Conservation (phyloP, 345 rosid species). For the Barbarea vulgaris region DNA sequence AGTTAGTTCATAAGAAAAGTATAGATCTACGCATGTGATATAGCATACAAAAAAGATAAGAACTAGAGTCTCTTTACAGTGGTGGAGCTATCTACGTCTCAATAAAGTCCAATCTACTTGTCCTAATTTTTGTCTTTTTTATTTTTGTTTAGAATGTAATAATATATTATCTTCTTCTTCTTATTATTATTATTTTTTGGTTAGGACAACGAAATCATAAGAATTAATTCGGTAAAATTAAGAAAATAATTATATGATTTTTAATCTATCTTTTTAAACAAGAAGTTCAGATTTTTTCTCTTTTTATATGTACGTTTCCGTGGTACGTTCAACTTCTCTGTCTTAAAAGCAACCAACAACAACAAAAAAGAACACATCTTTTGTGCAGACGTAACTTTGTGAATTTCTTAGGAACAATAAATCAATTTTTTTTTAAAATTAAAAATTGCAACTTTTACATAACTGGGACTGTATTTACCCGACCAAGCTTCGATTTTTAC, state of each 20-base stretch:
- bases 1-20: conserved; percentile 27
- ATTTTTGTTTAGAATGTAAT: neutral
- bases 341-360: conserved; percentile 16
- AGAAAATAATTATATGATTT: neutral
- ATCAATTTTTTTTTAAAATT: neutral
- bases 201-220: neutral
- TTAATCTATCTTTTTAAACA: conserved; percentile 6
- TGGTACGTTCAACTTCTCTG: conserved; percentile 37
- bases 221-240: neutral
- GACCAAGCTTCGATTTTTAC: neutral
- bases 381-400: conserved; percentile 35
- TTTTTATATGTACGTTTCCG: conserved; percentile 37
- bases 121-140: neutral
- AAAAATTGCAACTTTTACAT: neutral
- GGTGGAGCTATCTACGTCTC: conserved; percentile 35
- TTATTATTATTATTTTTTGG: too few relatives aligned
- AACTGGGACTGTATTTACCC: neutral
- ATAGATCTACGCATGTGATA: conserved; percentile 38
- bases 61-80: conserved; percentile 8
- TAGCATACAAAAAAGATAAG: conserved; percentile 19
- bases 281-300: conserved; percentile 9
- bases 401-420: conserved; percentile 16
- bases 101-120: conserved; percentile 36
- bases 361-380: conserved; percentile 9
- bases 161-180: neutral